These are phyloP conservation scores for Globisporangium apiculatum DNA, from an alignment of 352 stramenopile species.

Conservation along the genomic window DNA sequence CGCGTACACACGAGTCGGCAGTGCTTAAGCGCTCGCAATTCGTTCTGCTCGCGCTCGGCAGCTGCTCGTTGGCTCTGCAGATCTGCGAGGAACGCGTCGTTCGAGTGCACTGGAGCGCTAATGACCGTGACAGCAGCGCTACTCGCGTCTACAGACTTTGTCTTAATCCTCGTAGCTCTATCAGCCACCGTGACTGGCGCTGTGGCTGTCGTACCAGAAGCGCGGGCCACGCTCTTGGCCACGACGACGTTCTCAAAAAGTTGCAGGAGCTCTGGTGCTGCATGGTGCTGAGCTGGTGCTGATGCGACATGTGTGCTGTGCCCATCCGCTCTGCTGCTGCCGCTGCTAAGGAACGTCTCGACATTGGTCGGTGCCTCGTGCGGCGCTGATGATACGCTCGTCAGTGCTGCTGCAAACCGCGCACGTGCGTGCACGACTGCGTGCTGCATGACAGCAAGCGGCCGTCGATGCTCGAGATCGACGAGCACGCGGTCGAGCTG, in stretches of 20 bases:
- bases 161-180: too few relatives aligned
- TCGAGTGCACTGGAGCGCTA: not conserved
- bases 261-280: conserved; percentile 10
- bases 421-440: conserved; percentile 16
- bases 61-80: conserved; percentile 6
- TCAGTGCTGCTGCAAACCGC: conserved; percentile 17
- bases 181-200: not conserved
- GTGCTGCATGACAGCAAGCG: conserved; percentile 19
- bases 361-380: not conserved
- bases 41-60: conserved; percentile 6
- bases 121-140: too few relatives aligned
- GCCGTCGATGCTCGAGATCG: conserved; percentile 19
- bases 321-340: too few relatives aligned
- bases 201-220: not conserved
- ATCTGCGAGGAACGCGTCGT: conserved; percentile 6
- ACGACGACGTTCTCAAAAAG: conserved; percentile 33
- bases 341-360: not conserved
- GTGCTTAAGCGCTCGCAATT: conserved; percentile 4
- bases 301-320: too few relatives aligned
- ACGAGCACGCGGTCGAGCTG: conserved; percentile 33
- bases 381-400: not conserved
- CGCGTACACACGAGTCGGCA: not conserved
- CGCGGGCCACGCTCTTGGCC: conserved; percentile 7
- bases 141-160: too few relatives aligned
- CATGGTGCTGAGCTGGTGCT: too few relatives aligned